Evolutionary conservation across 2,329 filamentous ascomycete species (phyloP), one percentile per base, ranked within the genome.

Genomic region (Rutstroemia sp.): DNA sequence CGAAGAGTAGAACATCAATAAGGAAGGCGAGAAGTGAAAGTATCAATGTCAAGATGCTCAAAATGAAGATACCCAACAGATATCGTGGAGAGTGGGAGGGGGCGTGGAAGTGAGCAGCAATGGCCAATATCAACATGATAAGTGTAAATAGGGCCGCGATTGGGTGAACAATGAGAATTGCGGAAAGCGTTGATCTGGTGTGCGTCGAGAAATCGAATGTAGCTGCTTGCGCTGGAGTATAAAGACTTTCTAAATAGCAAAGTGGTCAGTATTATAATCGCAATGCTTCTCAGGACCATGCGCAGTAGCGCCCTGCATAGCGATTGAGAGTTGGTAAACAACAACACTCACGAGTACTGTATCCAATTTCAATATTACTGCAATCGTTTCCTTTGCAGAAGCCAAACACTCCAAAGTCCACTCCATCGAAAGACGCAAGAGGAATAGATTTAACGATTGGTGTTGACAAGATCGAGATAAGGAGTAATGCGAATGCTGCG

Each of bases 401-500:
- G 25, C 94, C 94, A 75, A 97, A 92, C 49, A 97, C 92, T 49
- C 94, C 94, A 76, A 95, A 96, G 63, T 84, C 85, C 64, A 89
- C 82, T 65, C 86, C 84, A 44, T 85, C 75, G 68, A 85, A 92
- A 52, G 82, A 84, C 39, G 88, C 92, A 44, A 99, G 78, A 9
- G 91, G 89, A 48, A 99, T 95, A 25, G 78, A 80, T 68, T 87
- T 84, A 69, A 97, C 87, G 64, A 99, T 84, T 17, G 94, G 94
- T 0, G 90, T 92, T 1, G 92, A 96, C n/a, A 99, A 75, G 40
- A 92, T 89, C 48, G 91, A 89, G 40, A 99, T 78, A 48, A 97
- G 77, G 52, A 97, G 79, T 60, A 97, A 78, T 61, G 79, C 87
- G 72, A 99, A 96, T 63, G 92, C 91, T 67, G 82, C 79, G 61